Evolutionary conservation across 345 rosid species (phyloP).

Genomic region (Microthlaspi erraticum): DNA sequence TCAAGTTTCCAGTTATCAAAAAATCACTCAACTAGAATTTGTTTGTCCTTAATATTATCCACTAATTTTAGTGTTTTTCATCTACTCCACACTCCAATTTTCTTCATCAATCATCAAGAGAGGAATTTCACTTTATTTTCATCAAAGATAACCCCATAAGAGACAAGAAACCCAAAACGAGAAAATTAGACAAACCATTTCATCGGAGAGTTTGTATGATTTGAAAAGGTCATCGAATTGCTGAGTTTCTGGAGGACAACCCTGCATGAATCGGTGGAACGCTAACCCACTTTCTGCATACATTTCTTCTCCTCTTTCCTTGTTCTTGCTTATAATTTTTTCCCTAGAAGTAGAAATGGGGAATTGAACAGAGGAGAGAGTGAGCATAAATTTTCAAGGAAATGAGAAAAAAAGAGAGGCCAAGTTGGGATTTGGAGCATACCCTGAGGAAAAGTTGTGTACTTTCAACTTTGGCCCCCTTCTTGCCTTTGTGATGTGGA

Average conservation of each 20-base stretch:
- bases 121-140: no score
- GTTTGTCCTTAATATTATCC: background rate
- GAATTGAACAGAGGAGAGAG: conserved; percentile 16
- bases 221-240: conserved; percentile 76
- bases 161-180: background rate
- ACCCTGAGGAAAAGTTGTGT: conserved; percentile 39
- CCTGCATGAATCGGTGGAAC: conserved; percentile 64
- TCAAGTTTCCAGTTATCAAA: conserved; percentile 10
- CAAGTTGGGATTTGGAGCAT: conserved; percentile 37
- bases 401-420: conserved; percentile 12
- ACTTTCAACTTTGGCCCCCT: conserved; percentile 17
- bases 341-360: conserved; percentile 17
- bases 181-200: conserved; percentile 50
- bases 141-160: conserved; percentile 4
- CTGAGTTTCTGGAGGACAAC: conserved; percentile 60
- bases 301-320: conserved; percentile 50
- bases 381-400: background rate
- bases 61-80: background rate
- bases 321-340: background rate
- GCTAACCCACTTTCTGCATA: conserved; percentile 69
- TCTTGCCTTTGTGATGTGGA: conserved; percentile 38
- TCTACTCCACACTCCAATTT: conserved; percentile 8
- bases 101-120: background rate
- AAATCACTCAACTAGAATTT: conserved; percentile 4
- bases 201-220: conserved; percentile 60